Conservation (phyloP, 2,329 filamentous ascomycete species). For the Fusarium paranaense region DNA sequence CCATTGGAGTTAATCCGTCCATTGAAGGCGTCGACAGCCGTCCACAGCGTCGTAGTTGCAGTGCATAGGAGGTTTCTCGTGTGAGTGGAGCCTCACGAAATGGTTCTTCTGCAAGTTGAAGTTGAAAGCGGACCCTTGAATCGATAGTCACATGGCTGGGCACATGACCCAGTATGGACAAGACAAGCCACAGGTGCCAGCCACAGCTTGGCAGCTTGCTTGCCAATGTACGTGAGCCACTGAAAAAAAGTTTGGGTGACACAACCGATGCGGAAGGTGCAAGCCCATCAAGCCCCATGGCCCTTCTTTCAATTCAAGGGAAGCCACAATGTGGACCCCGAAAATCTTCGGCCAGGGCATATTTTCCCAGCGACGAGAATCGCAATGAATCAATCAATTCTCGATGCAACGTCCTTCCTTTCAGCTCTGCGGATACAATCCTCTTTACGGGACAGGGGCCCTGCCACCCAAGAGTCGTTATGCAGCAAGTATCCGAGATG, state of each 20-base stretch:
- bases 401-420: slow-evolving; percentile 39
- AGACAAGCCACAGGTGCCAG: background rate
- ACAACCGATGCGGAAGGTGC: background rate
- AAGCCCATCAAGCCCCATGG: background rate
- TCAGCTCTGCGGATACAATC: slow-evolving; percentile 41
- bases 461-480: slow-evolving; percentile 9
- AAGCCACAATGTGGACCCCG: slow-evolving; percentile 32
- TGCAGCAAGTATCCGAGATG: slow-evolving; percentile 38
- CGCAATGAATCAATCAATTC: slow-evolving; percentile 6
- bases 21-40: background rate
- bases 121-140: background rate
- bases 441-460: slow-evolving; percentile 7
- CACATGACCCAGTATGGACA: slow-evolving; percentile 14
- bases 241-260: background rate
- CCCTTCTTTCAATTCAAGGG: background rate
- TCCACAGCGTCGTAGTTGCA: background rate
- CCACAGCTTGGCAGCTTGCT: slow-evolving; percentile 14
- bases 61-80: background rate
- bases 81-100: background rate
- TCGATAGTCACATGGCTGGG: slow-evolving; percentile 13
- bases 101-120: background rate
- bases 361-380: slow-evolving; percentile 27
- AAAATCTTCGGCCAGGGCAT: slow-evolving; percentile 38
- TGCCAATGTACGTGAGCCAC: background rate
- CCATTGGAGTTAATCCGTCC: background rate